Conservation (phyloP, 78 protist species). For the slime mould (Dictyostelium discoideum) region DNA sequence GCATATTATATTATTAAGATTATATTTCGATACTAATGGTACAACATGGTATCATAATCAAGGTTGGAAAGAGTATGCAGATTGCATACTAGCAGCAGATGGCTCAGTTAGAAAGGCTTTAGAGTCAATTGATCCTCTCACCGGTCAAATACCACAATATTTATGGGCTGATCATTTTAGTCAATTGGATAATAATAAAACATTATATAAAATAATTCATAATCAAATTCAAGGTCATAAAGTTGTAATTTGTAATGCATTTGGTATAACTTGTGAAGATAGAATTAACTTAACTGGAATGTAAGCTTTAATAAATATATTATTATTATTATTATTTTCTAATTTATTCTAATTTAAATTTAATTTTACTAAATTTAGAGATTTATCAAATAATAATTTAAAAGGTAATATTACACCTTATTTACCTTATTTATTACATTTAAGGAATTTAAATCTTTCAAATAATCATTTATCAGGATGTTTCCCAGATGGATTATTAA, state of each 20-base stretch:
- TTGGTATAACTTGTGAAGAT: slow-evolving; percentile 10
- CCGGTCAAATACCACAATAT: neutral
- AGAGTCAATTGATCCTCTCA: neutral
- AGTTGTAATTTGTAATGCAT: neutral
- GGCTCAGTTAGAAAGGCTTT: neutral
- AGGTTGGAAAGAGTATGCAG: slow-evolving; percentile 42
- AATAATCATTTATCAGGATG: neutral
- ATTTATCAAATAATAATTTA: slow-evolving; percentile 29
- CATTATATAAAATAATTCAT: neutral
- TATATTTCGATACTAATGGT: slow-evolving; percentile 9
- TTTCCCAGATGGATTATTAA: neutral
- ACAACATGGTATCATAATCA: neutral
- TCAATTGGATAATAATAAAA: neutral
- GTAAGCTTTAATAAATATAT: neutral
- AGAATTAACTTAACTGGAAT: neutral
- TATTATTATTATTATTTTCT: too few relatives aligned
- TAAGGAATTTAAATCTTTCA: slow-evolving; percentile 12
- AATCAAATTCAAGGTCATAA: neutral
- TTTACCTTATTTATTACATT: neutral
- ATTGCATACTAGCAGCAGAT: neutral
- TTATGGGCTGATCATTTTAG: neutral
- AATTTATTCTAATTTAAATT: too few relatives aligned
- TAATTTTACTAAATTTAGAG: neutral
- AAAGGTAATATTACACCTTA: neutral
- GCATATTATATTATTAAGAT: slow-evolving; percentile 8